Conservation (phyloP, 371 early-diverging fungal species). For the Nematocida sp. region DNA sequence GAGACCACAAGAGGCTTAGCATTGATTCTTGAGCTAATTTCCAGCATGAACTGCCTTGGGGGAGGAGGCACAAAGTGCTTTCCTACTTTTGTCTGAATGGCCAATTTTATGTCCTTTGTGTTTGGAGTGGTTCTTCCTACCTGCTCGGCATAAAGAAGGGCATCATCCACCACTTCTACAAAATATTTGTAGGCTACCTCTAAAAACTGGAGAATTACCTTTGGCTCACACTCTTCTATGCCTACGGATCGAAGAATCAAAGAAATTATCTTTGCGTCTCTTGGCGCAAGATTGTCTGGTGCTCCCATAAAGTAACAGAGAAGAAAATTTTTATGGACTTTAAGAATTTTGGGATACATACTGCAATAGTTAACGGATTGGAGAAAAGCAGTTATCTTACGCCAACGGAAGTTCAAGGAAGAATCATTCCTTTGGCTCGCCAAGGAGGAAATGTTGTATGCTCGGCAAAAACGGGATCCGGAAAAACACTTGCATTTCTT, state of each 20-base stretch:
- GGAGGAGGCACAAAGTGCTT: constrained; percentile 68
- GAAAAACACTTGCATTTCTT: constrained; percentile 96
- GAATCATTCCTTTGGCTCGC: constrained; percentile 91
- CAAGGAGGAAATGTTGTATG: constrained; percentile 88
- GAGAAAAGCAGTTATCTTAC: constrained; percentile 7
- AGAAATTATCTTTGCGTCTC: constrained; percentile 82
- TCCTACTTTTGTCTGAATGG: constrained; percentile 71
- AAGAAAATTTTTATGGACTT: constrained; percentile 47
- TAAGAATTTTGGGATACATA: background rate
- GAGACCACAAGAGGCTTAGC: constrained; percentile 56
- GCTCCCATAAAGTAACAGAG: constrained; percentile 11
- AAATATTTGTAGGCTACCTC: constrained; percentile 91
- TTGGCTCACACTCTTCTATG: constrained; percentile 86
- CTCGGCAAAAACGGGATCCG: constrained; percentile 97
- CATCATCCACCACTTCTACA: constrained; percentile 83
- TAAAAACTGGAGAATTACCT: constrained; percentile 84
- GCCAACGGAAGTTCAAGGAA: constrained; percentile 77
- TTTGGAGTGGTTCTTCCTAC: constrained; percentile 76
- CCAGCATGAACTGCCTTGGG: constrained; percentile 65
- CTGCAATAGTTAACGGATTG: constrained; percentile 25
- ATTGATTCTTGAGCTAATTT: constrained; percentile 64
- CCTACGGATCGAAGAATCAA: constrained; percentile 81
- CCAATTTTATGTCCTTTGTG: constrained; percentile 80
- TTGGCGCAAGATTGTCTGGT: constrained; percentile 69
- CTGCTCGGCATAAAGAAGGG: constrained; percentile 84